Evolutionary conservation across 352 stramenopile genomes (phyloP), one percentile per base, ranked within the genome.

Genomic region (Thraustochytrium sp.): DNA sequence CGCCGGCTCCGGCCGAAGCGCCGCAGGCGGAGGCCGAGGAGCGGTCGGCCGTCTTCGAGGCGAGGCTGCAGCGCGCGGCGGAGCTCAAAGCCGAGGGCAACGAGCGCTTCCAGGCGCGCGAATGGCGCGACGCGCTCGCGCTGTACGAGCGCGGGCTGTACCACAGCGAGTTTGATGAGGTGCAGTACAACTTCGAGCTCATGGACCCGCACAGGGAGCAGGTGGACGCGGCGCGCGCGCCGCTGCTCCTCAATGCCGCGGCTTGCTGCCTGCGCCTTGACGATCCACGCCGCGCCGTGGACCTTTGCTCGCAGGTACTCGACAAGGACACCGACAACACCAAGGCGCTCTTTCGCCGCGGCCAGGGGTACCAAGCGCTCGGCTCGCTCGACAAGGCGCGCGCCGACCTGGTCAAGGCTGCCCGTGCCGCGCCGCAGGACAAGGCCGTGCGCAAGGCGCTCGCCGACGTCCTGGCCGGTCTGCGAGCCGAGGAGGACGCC

Each of bases 161-260:
- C 2, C 75, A 84, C 21, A n/a, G 29, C 21, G 55, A 84, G 55
- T 84, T 84, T 63, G 75, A 84, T 38, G 75, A 84, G 42, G 84
- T 73, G 75, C 61, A 73, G 55, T 84, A 84, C 61, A 84, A 84
- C 37, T 84, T 84, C 26, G 75, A 84, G 61, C 75, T 84, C 26
- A 83, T 84, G 59, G 75, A 84, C 42, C 38, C 21, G 18, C 75
- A 84, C 26, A 8, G 75, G 18, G 31, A 23, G 13, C 61, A 76
- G 37, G 55, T 84, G 1, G 75, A 84, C 46, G 5, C 85, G 26
- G 36, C 49, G 21, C 29, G 75, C 29, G 49, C 40, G 38, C 75
- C 75, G 36, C 61, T 84, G 5, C 75, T 84, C 26, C 61, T 84
- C 44, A 84, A 84, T 56, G 55, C 55, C 29, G 75, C 75, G 59